These are phyloP conservation scores for bread wheat (Triticum aestivum) DNA, from an alignment of 176 grass and related monocot species.

Conservation along the genomic window IWGSC_CS_RefSeq_v2.1 NC_057809.1:216773277-216773776, in stretches of 20 bases:
- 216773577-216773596: not conserved
- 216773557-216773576: not conserved
- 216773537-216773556: not conserved
- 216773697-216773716: not conserved
- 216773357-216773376: not conserved
- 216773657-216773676: not conserved
- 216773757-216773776: not conserved
- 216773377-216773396: not conserved
- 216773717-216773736: not conserved
- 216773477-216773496: not conserved
- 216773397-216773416: not conserved
- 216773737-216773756: not conserved
- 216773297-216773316: constrained; percentile 67
- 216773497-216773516: not conserved
- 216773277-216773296: constrained; percentile 91
- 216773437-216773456: not conserved
- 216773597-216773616: not conserved
- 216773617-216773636: not conserved
- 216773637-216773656: not conserved
- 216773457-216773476: not conserved
- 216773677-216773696: not conserved
- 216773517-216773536: not conserved
- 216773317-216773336: constrained; percentile 6
- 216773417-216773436: not conserved
- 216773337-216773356: not conserved